Evolutionary conservation across 768 basidiomycete genomes (phyloP), one percentile per base, ranked within the genome.

Genomic region (Auricularia sp.): DNA sequence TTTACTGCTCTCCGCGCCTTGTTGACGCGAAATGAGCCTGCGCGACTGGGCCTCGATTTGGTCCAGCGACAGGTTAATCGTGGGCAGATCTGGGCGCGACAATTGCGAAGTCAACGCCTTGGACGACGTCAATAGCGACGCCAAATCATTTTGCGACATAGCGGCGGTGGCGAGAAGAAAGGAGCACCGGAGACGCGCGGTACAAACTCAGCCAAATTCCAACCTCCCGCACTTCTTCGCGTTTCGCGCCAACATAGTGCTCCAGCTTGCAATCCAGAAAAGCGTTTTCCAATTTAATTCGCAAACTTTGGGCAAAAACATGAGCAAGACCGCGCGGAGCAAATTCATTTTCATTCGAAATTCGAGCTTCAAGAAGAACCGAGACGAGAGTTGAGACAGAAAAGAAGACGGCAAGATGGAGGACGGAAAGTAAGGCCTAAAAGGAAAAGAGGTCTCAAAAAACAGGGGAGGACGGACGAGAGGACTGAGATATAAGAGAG

Each of bases 41-140:
- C 93, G 83, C 2, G 92, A 94, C 76, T 96, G 93, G 0, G 89
- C 87, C 74, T 98, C 96, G 67, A 99, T 90, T 77, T 98, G 93
- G 74, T 96, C 94, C 36, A 98, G 82, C 1, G 93, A 91, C 64
- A 96, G 86, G 64, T 90, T 85, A 53, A 99, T 87, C 2, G 89
- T 83, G 11, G 96, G 96, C 1, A 98, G 78, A 69, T 97, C 93
- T 3, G 87, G 87, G 54, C 84, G 81, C 3, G 86, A 82, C 35
- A 93, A 77, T 73, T 93, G 90, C 0, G 87, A 85, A 10, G 87
- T 92, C 42, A 94, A 83, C 34, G 83, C 83, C 71, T 82, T 68
- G 36, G 73, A 70, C 53, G 66, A 66, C 44, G 69, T 66, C 12
- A 72, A 61, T 12, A 72, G 66, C 14, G 69, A 66, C 36, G 66